Conservation (phyloP, 2,329 filamentous ascomycete species). For the Paecilomyces niveus region DNA sequence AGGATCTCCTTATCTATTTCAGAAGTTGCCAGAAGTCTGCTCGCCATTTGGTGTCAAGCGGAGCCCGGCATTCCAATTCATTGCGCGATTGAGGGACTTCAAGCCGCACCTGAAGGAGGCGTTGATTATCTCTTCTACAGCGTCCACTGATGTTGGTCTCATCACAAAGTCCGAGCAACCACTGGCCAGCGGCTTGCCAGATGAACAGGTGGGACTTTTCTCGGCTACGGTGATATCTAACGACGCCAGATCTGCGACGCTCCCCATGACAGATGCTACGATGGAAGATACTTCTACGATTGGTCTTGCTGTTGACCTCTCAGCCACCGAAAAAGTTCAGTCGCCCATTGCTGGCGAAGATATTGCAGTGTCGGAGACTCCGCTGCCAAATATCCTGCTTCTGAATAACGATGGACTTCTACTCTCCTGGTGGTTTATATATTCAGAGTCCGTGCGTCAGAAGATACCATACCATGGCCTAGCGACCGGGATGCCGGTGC, state of each 20-base stretch:
- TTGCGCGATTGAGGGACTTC: slow-evolving; percentile 72
- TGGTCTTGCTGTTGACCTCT: slow-evolving; percentile 77
- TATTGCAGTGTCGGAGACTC: slow-evolving; percentile 68
- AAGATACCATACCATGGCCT: slow-evolving; percentile 69
- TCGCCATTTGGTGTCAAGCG: slow-evolving; percentile 61
- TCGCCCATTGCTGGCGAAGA: slow-evolving; percentile 73
- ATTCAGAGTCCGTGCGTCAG: slow-evolving; percentile 73
- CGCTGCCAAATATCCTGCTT: slow-evolving; percentile 75
- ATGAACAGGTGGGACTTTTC: slow-evolving; percentile 60
- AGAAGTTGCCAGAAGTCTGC: slow-evolving; percentile 68
- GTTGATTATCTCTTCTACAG: slow-evolving; percentile 74
- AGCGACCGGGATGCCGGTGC: slow-evolving; percentile 24
- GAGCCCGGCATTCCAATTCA: slow-evolving; percentile 66
- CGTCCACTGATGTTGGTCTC: slow-evolving; percentile 69
- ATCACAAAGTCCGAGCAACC: slow-evolving; percentile 66
- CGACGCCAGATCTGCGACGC: slow-evolving; percentile 66
- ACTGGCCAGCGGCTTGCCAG: slow-evolving; percentile 54
- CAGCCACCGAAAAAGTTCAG: slow-evolving; percentile 67
- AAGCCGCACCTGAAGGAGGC: slow-evolving; percentile 73
- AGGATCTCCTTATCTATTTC: slow-evolving; percentile 58
- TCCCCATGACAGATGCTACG: slow-evolving; percentile 60
- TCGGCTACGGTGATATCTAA: slow-evolving; percentile 64
- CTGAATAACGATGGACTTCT: slow-evolving; percentile 86
- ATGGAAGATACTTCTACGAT: slow-evolving; percentile 68
- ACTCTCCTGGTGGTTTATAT: slow-evolving; percentile 84